Percentiles rank a stretch among this genome's conserved stretches.
These are phyloP conservation scores for Vigna radiata DNA, from an alignment of 306 rosid genomes.

Conservation along the genomic window DNA sequence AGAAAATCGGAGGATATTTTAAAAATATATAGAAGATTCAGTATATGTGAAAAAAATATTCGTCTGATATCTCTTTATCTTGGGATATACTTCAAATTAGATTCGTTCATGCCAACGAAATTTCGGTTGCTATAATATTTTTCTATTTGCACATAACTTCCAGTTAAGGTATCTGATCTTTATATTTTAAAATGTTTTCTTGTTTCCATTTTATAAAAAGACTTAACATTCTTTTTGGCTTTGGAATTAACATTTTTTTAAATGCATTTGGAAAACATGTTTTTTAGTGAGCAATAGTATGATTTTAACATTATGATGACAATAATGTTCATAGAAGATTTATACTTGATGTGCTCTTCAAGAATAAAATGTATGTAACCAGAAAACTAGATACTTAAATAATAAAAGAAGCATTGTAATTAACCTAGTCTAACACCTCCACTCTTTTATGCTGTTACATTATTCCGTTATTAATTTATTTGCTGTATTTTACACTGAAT, in stretches of 20 bases:
- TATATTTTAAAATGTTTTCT: too few relatives aligned
- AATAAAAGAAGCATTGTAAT: conserved; percentile 27
- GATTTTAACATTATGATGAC: conserved; percentile 18
- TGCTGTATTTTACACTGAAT: conserved; percentile 21
- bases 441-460: conserved; percentile 1
- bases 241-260: conserved; percentile 22
- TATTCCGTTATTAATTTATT: conserved; percentile 1
- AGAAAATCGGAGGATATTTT: too few relatives aligned
- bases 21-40: too few relatives aligned
- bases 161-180: too few relatives aligned
- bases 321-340: neutral
- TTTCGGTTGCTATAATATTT: too few relatives aligned
- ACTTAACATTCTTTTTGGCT: neutral
- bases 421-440: neutral
- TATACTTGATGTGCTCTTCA: conserved; percentile 11
- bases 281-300: conserved; percentile 13
- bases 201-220: too few relatives aligned
- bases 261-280: neutral
- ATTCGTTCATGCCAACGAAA: too few relatives aligned
- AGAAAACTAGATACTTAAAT: conserved; percentile 5
- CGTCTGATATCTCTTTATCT: too few relatives aligned
- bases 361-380: conserved; percentile 24
- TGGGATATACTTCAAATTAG: too few relatives aligned
- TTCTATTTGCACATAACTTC: too few relatives aligned
- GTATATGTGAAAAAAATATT: too few relatives aligned